Base-by-base conservation (phyloP, 2,329 filamentous ascomycete genomes). In the Dryadomyces quercivorus region DNA sequence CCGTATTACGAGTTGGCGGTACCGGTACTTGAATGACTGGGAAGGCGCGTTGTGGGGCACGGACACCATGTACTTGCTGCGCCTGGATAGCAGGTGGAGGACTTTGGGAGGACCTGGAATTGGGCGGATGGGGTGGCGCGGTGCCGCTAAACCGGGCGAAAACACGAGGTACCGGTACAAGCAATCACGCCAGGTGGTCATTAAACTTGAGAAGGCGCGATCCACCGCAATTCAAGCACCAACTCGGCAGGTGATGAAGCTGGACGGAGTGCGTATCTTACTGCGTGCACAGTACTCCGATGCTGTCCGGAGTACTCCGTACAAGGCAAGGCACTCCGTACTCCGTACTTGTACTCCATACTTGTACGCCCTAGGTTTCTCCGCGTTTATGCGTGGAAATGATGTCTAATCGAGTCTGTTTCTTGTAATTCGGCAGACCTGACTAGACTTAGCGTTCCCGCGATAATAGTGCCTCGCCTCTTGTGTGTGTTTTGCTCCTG, bases 201-300 rank as follows among this genome's bases (percentile, higher is more conserved):
- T 51, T 52, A 46, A 22, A 38, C 31, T 40, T 51, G 43, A n/a
- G 31, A 21, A 52, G 51, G 22, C 21, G 43, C 51, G 43, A 49
- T 53, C 51, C 51, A 53, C 51, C 8, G 34, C 42, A 52, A 47
- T 46, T 46, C 38, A 40, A 44, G n/a, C 22, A 52, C 20, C 22
- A 26, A 34, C 40, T 21, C 16, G 48, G 10, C 31, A 20, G 26
- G 26, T 42, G 12, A 13, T 13, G 12, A n/a, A n/a, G n/a, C n/a
- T n/a, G n/a, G n/a, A n/a, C n/a, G n/a, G n/a, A n/a, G n/a, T n/a
- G n/a, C n/a, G n/a, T n/a, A n/a, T n/a, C n/a, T n/a, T n/a, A n/a
- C n/a, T n/a, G n/a, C n/a, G n/a, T n/a, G n/a, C n/a, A n/a, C n/a
- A n/a, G n/a, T n/a, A n/a, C n/a, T n/a, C n/a, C n/a, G n/a, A n/a